Conservation (phyloP, 2,329 filamentous ascomycete genomes). For the Drechslerella dactyloides region DNA sequence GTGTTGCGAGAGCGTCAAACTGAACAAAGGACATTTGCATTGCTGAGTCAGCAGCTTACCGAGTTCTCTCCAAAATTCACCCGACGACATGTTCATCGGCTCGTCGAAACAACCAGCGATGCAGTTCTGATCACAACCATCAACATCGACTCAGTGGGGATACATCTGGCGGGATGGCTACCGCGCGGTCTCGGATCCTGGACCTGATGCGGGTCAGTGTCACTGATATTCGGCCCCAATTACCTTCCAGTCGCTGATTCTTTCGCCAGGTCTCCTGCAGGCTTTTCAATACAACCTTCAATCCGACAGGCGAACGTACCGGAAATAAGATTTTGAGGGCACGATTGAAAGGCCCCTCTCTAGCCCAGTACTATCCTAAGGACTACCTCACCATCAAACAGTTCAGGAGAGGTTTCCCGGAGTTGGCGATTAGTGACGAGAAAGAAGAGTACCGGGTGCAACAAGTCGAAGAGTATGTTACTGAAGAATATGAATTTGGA, state of each 20-base stretch:
- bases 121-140: not conserved
- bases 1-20: slow-evolving; percentile 1
- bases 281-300: slow-evolving; percentile 89
- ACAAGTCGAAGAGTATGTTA: slow-evolving; percentile 69
- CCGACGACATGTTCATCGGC: not conserved
- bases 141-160: not conserved
- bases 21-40: not conserved
- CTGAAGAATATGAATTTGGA: slow-evolving; percentile 24
- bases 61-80: not conserved
- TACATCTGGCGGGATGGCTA: slow-evolving; percentile 29
- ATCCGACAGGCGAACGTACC: slow-evolving; percentile 78
- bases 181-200: slow-evolving; percentile 40
- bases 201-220: slow-evolving; percentile 46
- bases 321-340: slow-evolving; percentile 93
- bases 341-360: slow-evolving; percentile 78
- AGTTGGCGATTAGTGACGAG: slow-evolving; percentile 74
- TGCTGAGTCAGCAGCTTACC: slow-evolving; percentile 26
- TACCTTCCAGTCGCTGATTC: slow-evolving; percentile 51
- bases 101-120: slow-evolving; percentile 6
- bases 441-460: slow-evolving; percentile 80
- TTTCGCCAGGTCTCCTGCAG: slow-evolving; percentile 77
- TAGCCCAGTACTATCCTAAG: slow-evolving; percentile 88
- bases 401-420: slow-evolving; percentile 72
- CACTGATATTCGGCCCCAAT: not conserved
- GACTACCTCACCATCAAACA: slow-evolving; percentile 74